Conservation (phyloP, 345 rosid genomes). For the Syzygium aqueum region DNA sequence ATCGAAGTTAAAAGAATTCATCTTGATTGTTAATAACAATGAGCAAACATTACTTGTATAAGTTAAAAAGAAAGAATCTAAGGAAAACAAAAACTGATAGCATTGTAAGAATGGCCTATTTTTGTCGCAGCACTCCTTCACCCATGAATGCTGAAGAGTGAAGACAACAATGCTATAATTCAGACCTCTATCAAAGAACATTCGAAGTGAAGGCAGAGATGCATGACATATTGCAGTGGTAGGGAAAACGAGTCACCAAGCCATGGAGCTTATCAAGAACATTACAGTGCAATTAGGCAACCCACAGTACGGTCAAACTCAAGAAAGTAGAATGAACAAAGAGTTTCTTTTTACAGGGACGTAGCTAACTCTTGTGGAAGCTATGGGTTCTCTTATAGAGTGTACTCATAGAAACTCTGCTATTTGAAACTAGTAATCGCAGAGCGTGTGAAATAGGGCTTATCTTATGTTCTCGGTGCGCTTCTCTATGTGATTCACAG, state of each 20-base stretch:
- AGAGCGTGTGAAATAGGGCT: not conserved
- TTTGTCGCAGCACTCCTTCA: not conserved
- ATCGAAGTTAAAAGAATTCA: not conserved
- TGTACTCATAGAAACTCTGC: not conserved
- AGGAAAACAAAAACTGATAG: not conserved
- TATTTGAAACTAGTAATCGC: not conserved
- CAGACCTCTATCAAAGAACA: not conserved
- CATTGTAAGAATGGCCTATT: not conserved
- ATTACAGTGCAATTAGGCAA: not conserved
- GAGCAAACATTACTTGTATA: not conserved
- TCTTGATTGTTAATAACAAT: not conserved
- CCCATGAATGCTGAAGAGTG: not conserved
- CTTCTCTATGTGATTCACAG: not conserved
- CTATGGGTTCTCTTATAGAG: too few species aligned
- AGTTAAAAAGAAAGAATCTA: not conserved
- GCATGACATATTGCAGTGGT: not conserved
- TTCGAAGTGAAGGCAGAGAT: not conserved
- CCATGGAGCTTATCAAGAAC: not conserved
- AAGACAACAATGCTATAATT: not conserved
- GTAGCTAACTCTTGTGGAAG: not conserved
- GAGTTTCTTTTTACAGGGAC: not conserved
- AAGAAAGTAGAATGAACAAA: not conserved
- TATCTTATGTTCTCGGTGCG: not conserved
- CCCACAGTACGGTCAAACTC: not conserved
- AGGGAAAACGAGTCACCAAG: not conserved